These are phyloP conservation scores for Candida albicans DNA, from an alignment of 1,139 yeast genomes.

Conservation along the genomic window DNA sequence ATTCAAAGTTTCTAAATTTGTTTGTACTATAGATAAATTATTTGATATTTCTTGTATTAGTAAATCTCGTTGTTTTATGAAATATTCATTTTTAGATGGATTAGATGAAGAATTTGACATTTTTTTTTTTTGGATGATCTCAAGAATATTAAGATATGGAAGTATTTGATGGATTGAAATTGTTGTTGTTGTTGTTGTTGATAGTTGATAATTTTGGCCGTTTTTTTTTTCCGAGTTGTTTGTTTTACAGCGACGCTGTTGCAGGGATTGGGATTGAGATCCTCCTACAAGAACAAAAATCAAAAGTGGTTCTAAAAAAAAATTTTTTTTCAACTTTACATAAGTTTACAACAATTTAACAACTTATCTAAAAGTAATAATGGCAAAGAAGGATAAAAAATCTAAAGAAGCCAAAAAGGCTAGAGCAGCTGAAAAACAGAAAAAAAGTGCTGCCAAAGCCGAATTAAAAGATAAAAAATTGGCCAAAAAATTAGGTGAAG, in stretches of 20 bases:
- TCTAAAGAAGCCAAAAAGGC: constrained; percentile 92
- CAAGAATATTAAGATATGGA: too few species aligned
- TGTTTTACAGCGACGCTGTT: background rate
- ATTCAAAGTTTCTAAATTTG: constrained; percentile 42
- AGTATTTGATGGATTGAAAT: background rate
- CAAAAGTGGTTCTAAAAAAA: constrained; percentile 1
- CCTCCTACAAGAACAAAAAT: background rate
- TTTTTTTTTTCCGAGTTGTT: constrained; percentile 10
- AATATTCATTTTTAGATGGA: constrained; percentile 17
- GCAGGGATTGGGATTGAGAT: too few species aligned
- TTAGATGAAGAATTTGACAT: background rate
- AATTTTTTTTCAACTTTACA: constrained; percentile 3
- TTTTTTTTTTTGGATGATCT: too few species aligned
- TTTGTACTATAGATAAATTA: constrained; percentile 41
- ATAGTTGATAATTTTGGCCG: background rate
- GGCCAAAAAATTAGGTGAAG: constrained; percentile 72
- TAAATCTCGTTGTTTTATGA: constrained; percentile 46
- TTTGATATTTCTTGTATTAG: constrained; percentile 44
- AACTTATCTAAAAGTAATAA: constrained; percentile 20
- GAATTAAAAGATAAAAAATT: constrained; percentile 71
- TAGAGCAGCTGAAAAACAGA: constrained; percentile 78
- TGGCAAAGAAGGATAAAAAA: constrained; percentile 87
- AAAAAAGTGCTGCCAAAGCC: constrained; percentile 73
- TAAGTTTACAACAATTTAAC: constrained; percentile 5
- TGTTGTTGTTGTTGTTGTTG: constrained; percentile 3